These are phyloP conservation scores for Malania oleifera DNA, from an alignment of 164 flowering plant genomes.

Conservation along the genomic window DNA sequence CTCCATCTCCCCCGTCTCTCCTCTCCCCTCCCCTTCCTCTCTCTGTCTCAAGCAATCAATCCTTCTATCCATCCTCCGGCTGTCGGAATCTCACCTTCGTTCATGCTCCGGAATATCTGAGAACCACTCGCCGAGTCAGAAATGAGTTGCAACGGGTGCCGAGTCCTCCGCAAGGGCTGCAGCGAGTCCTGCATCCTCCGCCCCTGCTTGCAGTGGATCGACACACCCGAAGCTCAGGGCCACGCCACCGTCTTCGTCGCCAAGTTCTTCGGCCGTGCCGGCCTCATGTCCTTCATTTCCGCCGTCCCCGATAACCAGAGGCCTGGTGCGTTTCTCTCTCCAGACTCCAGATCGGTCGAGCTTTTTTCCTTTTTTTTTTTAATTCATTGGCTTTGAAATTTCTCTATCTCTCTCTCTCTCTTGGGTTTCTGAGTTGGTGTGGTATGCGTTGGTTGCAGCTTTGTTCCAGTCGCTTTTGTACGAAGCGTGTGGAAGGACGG, in stretches of 20 bases:
- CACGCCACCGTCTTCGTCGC: slow-evolving; percentile 70
- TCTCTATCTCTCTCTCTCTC: no score
- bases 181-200: slow-evolving; percentile 53
- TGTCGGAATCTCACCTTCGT: background rate
- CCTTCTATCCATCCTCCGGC: background rate
- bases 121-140: no score
- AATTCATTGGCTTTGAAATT: no score
- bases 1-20: background rate
- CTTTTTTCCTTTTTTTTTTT: no score
- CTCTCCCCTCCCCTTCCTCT: slow-evolving; percentile 8
- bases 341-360: no score
- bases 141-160: slow-evolving; percentile 65
- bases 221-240: slow-evolving; percentile 49
- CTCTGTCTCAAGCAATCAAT: background rate
- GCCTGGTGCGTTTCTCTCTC: no score
- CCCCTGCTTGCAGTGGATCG: slow-evolving; percentile 56
- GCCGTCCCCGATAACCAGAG: slow-evolving; percentile 47
- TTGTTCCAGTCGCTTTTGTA: slow-evolving; percentile 4
- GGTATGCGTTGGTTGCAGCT: background rate
- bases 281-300: slow-evolving; percentile 62
- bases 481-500: slow-evolving; percentile 4
- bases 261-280: slow-evolving; percentile 73
- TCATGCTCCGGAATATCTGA: background rate
- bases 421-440: no score
- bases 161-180: slow-evolving; percentile 60